A percentile compares a stretch with the other conserved stretches of the same genome.
Evolutionary conservation across 495 filamentous ascomycete genomes (phyloP).

Genomic region (Cairneyella variabilis): DNA sequence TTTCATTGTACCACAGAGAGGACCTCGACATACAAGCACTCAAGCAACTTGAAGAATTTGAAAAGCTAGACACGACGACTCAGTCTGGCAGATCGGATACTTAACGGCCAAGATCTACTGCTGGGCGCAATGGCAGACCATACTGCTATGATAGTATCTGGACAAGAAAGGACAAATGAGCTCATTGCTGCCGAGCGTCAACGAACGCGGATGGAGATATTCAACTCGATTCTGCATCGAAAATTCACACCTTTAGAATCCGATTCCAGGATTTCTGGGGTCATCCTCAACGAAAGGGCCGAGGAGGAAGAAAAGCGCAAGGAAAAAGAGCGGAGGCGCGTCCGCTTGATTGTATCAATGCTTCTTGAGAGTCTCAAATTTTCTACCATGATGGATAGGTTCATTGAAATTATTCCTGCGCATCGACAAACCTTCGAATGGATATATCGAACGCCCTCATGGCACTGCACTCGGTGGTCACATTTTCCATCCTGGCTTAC

Average conservation of each 20-base stretch:
- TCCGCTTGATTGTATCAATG: not conserved
- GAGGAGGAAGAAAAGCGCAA: not conserved
- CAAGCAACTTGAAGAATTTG: not conserved
- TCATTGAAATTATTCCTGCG: not conserved
- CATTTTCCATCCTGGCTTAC: slow-evolving; percentile 21
- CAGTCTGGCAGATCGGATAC: not conserved
- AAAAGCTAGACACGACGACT: not conserved
- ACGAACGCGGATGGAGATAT: not conserved
- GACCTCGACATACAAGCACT: not conserved
- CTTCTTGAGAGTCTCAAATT: not conserved
- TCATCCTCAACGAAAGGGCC: not conserved
- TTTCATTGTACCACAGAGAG: no score
- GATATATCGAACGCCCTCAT: slow-evolving; percentile 12
- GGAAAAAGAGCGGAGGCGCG: no score
- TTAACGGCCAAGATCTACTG: not conserved
- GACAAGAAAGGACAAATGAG: not conserved
- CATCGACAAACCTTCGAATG: slow-evolving; percentile 26
- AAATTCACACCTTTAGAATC: no score
- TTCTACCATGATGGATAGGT: not conserved
- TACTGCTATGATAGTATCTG: not conserved
- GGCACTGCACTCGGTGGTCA: not conserved
- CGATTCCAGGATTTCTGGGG: no score
- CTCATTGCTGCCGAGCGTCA: not conserved
- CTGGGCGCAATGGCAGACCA: not conserved
- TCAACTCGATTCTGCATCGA: not conserved